phyloP scores from a whole-genome alignment of 1,139 yeast species.

The Magnusiomyces suaveolens region DNA sequence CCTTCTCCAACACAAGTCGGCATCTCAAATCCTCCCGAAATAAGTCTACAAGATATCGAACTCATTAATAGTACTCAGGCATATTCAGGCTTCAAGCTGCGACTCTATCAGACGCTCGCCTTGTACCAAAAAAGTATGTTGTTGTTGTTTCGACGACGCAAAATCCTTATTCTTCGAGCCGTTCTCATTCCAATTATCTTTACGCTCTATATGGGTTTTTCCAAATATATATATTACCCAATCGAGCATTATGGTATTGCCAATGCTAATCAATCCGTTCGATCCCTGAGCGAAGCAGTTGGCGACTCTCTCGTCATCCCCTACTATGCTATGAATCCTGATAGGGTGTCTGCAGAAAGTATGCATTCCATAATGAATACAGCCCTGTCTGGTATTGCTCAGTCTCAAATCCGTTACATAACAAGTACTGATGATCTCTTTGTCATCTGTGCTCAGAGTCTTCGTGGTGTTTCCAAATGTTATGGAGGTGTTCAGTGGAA shows the following conservation, averaged over 20 bases:
- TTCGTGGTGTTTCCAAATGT: constrained; percentile 29
- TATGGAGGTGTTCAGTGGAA: constrained; percentile 33
- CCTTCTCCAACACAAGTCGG: not conserved
- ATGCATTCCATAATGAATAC: constrained; percentile 24
- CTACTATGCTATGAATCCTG: constrained; percentile 22
- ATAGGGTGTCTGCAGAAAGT: constrained; percentile 20
- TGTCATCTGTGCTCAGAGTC: constrained; percentile 27
- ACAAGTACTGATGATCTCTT: constrained; percentile 23
- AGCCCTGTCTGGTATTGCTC: constrained; percentile 28
- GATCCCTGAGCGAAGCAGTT: constrained; percentile 20
- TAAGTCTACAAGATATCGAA: not conserved
- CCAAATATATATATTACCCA: constrained; percentile 28
- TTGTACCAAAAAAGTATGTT: constrained; percentile 23
- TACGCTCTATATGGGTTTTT: constrained; percentile 18
- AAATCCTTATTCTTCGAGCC: not conserved
- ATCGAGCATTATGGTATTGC: constrained; percentile 30
- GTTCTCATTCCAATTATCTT: not conserved
- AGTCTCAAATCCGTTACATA: constrained; percentile 22
- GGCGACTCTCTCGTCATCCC: constrained; percentile 23
- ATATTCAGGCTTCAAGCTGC: not conserved
- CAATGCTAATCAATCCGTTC: constrained; percentile 21
- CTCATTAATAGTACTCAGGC: not conserved
- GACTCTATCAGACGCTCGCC: constrained; percentile 16
- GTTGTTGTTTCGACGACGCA: constrained; percentile 25
- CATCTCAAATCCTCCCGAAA: not conserved